phyloP scores from a whole-genome alignment of 2,329 filamentous ascomycete genomes.

The Cytospora paraplurivora region DNA sequence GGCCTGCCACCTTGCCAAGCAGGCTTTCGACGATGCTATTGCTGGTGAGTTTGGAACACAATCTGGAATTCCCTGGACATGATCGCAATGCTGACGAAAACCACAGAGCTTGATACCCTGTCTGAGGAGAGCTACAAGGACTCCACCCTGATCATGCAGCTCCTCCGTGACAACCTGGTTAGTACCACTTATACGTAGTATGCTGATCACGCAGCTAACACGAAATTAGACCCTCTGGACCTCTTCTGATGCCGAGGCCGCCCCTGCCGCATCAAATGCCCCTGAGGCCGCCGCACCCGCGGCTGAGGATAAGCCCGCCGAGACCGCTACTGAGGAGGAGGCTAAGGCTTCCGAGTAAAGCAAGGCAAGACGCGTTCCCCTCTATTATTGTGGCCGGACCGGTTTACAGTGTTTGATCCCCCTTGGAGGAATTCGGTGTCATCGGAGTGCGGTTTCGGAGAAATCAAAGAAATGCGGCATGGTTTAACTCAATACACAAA shows the following conservation, averaged over 20 bases:
- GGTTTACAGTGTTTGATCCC: slow-evolving; percentile 48
- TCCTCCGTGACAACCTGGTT: slow-evolving; percentile 95
- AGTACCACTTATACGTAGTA: slow-evolving; percentile 34
- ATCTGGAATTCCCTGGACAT: background rate
- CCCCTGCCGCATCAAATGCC: slow-evolving; percentile 52
- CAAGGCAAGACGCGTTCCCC: slow-evolving; percentile 36
- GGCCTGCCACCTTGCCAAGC: slow-evolving; percentile 96
- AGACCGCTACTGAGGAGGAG: slow-evolving; percentile 59
- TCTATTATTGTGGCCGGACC: slow-evolving; percentile 44
- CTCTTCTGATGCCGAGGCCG: slow-evolving; percentile 92
- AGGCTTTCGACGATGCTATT: slow-evolving; percentile 95
- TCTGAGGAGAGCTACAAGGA: slow-evolving; percentile 99
- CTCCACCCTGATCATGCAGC: slow-evolving; percentile 98
- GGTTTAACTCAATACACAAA: slow-evolving; percentile 53
- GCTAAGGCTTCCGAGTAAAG: slow-evolving; percentile 67
- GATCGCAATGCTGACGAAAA: slow-evolving; percentile 20
- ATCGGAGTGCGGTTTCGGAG: slow-evolving; percentile 63
- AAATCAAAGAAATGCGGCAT: slow-evolving; percentile 50
- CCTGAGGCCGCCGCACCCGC: slow-evolving; percentile 49
- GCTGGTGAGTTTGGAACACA: slow-evolving; percentile 53
- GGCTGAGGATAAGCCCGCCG: slow-evolving; percentile 59
- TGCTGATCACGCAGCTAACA: slow-evolving; percentile 35
- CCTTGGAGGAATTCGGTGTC: slow-evolving; percentile 59
- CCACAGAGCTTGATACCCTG: slow-evolving; percentile 85
- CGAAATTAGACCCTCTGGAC: slow-evolving; percentile 88